phyloP scores from a whole-genome alignment of 2,329 filamentous ascomycete genomes.

The Trichoderma sp. region DNA sequence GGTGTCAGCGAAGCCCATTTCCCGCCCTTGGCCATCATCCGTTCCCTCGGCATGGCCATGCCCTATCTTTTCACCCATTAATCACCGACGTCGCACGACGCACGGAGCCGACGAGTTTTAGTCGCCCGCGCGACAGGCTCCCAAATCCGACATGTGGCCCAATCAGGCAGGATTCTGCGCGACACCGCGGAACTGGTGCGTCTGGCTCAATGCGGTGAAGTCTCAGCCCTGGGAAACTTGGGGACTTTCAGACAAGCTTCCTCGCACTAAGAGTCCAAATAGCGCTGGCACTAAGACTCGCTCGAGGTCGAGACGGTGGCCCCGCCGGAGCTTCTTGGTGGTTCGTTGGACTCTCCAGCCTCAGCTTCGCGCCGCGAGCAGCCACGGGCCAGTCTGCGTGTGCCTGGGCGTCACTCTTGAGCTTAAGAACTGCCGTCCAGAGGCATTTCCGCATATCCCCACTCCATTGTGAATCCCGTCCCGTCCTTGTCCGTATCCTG shows the following conservation, averaged over 20 bases:
- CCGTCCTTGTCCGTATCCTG: background rate
- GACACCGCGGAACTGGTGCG: constrained; percentile 16
- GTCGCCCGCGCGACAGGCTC: background rate
- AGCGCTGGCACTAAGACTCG: constrained; percentile 5
- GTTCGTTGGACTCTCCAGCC: background rate
- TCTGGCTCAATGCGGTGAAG: constrained; percentile 22
- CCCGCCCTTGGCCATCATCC: background rate
- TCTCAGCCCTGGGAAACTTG: background rate
- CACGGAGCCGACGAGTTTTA: constrained; percentile 2
- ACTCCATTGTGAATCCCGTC: background rate
- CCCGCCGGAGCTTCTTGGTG: background rate
- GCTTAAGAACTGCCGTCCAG: background rate
- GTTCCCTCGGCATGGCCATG: background rate
- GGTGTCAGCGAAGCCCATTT: background rate
- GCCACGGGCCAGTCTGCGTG: constrained; percentile 14
- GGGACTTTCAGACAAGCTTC: background rate
- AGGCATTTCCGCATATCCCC: background rate
- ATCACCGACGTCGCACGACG: constrained; percentile 16
- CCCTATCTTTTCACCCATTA: background rate
- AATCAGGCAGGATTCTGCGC: constrained; percentile 19
- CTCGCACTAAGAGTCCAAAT: constrained; percentile 7
- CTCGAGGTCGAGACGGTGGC: background rate
- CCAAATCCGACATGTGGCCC: constrained; percentile 4
- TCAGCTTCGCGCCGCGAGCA: constrained; percentile 11
- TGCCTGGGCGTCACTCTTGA: constrained; percentile 1